These are phyloP conservation scores for Peterozyma xylosa DNA, from an alignment of 805 yeast species.

Conservation along the genomic window DNA sequence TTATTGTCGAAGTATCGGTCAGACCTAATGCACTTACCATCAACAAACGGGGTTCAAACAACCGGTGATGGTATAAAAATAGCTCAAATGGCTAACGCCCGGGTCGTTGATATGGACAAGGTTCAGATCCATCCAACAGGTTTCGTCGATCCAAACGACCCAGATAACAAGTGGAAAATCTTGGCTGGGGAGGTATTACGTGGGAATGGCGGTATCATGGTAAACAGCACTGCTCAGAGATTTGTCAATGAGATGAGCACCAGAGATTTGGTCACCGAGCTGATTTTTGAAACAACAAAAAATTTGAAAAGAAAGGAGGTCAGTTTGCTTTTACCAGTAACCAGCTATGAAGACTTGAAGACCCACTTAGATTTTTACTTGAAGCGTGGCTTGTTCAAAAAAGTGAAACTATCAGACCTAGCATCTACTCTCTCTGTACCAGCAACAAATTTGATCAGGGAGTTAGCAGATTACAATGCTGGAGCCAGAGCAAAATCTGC, in stretches of 20 bases:
- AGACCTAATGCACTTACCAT: slow-evolving; percentile 36
- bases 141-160: slow-evolving; percentile 37
- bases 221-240: slow-evolving; percentile 37
- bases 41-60: slow-evolving; percentile 49
- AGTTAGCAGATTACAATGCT: slow-evolving; percentile 9
- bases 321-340: slow-evolving; percentile 30
- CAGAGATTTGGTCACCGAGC: slow-evolving; percentile 43
- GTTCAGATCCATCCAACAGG: slow-evolving; percentile 62
- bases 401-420: slow-evolving; percentile 20
- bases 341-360: slow-evolving; percentile 35
- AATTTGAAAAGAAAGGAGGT: slow-evolving; percentile 21
- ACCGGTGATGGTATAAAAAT: slow-evolving; percentile 53
- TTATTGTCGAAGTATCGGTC: slow-evolving; percentile 36
- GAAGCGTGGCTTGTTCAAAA: slow-evolving; percentile 26
- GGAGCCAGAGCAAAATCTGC: not conserved
- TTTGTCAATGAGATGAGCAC: slow-evolving; percentile 48
- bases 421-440: slow-evolving; percentile 18
- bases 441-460: slow-evolving; percentile 15
- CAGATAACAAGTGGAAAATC: slow-evolving; percentile 38
- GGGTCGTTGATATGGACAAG: slow-evolving; percentile 48
- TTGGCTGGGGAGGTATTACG: slow-evolving; percentile 54
- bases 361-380: slow-evolving; percentile 46
- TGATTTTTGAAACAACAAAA: slow-evolving; percentile 20
- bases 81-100: slow-evolving; percentile 39
- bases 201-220: slow-evolving; percentile 50